phyloP scores from a whole-genome alignment of 2,329 filamentous ascomycete genomes.

The Didymella keratinophila region DNA sequence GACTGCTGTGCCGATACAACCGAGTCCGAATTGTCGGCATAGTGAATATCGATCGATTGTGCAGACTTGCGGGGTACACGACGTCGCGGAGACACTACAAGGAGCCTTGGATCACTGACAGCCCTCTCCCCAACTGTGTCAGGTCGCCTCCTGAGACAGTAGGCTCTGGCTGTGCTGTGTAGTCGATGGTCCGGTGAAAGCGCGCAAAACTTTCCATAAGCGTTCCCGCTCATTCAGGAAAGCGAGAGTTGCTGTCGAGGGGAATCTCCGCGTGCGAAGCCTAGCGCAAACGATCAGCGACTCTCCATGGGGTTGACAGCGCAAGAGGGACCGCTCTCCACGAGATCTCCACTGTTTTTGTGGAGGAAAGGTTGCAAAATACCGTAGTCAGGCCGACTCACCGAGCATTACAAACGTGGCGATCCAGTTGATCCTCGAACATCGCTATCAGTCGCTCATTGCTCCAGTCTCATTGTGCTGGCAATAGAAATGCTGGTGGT shows the following conservation, averaged over 20 bases:
- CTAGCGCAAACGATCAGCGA: slow-evolving; percentile 13
- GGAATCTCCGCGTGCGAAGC: background rate
- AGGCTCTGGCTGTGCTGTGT: background rate
- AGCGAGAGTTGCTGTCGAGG: background rate
- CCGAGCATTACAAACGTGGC: slow-evolving; percentile 5
- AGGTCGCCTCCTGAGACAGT: background rate
- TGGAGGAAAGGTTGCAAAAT: slow-evolving; percentile 19
- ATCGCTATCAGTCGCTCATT: background rate
- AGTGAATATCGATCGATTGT: background rate
- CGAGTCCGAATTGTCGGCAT: background rate
- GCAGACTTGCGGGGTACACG: background rate
- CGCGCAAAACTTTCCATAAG: slow-evolving; percentile 2
- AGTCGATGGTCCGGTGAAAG: background rate
- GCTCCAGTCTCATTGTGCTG: background rate
- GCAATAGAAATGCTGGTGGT: background rate
- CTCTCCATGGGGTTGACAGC: slow-evolving; percentile 21
- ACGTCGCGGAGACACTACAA: background rate
- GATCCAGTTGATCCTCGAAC: slow-evolving; percentile 6
- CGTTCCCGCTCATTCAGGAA: background rate
- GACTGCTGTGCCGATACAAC: slow-evolving; percentile 5
- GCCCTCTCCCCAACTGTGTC: background rate
- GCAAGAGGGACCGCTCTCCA: slow-evolving; percentile 23
- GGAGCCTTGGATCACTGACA: background rate
- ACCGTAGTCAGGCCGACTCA: slow-evolving; percentile 23
- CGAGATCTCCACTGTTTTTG: slow-evolving; percentile 26